Evolutionary conservation across 2,329 filamentous ascomycete species (phyloP).

Genomic region (Aspergillus sp.): DNA sequence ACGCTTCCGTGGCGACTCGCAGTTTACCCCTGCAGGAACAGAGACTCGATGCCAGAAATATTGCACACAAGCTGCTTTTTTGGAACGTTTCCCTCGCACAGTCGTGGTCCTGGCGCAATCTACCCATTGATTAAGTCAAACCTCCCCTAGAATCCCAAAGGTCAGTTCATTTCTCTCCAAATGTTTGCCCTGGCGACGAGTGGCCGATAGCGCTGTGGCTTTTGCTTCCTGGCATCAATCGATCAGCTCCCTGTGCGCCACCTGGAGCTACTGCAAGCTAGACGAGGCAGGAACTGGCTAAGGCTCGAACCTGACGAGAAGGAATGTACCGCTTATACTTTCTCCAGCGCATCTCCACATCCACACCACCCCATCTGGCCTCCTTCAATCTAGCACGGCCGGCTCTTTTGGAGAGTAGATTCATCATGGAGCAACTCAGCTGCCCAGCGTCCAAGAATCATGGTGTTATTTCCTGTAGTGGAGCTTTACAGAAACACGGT

Average conservation of each 20-base stretch:
- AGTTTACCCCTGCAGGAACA: background rate
- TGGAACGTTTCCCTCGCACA: conserved; percentile 8
- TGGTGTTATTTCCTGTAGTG: conserved; percentile 9
- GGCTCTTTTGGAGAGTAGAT: background rate
- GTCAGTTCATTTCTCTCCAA: background rate
- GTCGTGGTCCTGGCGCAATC: background rate
- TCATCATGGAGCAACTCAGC: background rate
- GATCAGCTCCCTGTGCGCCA: conserved; percentile 5
- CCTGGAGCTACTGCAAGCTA: conserved; percentile 11
- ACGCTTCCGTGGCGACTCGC: background rate
- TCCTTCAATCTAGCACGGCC: background rate
- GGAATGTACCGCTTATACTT: conserved; percentile 11
- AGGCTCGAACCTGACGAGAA: conserved; percentile 5
- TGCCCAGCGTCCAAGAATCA: background rate
- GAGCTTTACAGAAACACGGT: conserved; percentile 9
- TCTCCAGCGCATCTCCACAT: background rate
- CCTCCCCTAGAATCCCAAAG: background rate
- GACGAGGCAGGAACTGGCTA: background rate
- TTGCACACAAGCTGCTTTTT: background rate
- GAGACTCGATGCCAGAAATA: background rate
- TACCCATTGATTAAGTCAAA: conserved; percentile 7
- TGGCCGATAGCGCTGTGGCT: conserved; percentile 1
- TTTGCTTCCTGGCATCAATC: background rate
- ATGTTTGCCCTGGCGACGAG: background rate
- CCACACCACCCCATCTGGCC: background rate